Evolutionary conservation across 2,329 filamentous ascomycete species (phyloP).

Genomic region (Sporothrix inflata): DNA sequence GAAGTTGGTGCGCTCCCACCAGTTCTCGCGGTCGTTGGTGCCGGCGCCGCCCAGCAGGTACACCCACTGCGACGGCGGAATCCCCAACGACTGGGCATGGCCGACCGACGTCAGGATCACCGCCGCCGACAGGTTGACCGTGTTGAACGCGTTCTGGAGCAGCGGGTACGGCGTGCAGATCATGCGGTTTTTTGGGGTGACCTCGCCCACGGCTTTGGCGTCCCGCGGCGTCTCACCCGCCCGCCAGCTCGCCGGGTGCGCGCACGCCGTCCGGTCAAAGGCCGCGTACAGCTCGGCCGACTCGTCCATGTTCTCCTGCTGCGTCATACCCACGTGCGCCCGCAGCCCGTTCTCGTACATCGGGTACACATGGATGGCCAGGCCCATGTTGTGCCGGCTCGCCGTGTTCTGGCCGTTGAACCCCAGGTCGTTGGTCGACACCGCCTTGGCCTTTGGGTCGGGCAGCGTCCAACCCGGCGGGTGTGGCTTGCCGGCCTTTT

Average conservation of each 20-base stretch:
- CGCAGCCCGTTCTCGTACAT: constrained; percentile 32
- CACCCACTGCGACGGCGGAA: constrained; percentile 25
- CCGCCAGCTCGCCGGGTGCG: constrained; percentile 28
- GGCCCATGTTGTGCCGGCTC: constrained; percentile 27
- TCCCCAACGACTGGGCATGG: constrained; percentile 25
- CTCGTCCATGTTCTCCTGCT: constrained; percentile 24
- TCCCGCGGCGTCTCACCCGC: constrained; percentile 25
- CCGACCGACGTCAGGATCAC: constrained; percentile 29
- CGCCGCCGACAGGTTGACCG: constrained; percentile 30
- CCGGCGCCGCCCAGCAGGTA: constrained; percentile 28
- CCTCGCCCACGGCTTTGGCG: constrained; percentile 11
- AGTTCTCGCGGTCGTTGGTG: constrained; percentile 27
- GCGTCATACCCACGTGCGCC: constrained; percentile 26
- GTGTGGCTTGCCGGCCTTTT: constrained; percentile 21
- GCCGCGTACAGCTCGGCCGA: constrained; percentile 30
- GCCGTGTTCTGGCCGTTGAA: constrained; percentile 25
- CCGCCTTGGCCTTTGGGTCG: constrained; percentile 17
- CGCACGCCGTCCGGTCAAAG: constrained; percentile 26
- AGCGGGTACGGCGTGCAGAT: constrained; percentile 32
- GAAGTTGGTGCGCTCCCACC: constrained; percentile 29
- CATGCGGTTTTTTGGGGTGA: constrained; percentile 28
- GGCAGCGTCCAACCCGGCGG: constrained; percentile 27
- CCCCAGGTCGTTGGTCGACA: constrained; percentile 23
- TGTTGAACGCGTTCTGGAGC: constrained; percentile 31
- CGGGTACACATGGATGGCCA: constrained; percentile 30